Percentiles rank a stretch among this genome's conserved stretches.
These are phyloP conservation scores for Corylus avellana DNA, from an alignment of 306 rosid species.

Conservation along the genomic window DNA sequence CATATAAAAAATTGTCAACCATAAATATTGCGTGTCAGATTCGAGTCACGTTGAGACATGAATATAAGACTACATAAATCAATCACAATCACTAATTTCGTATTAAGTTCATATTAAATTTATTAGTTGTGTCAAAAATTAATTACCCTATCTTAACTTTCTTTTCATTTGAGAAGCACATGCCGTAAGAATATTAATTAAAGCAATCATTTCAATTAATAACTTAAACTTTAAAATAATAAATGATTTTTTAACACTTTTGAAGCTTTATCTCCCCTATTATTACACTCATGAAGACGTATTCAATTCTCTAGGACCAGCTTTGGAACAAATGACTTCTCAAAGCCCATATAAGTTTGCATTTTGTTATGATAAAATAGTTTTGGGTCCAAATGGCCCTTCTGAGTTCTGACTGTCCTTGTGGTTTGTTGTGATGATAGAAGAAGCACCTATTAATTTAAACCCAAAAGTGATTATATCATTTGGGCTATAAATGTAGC, in stretches of 20 bases:
- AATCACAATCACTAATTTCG: too few relatives aligned
- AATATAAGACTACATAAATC: too few relatives aligned
- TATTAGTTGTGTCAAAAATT: too few relatives aligned
- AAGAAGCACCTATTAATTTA: not conserved
- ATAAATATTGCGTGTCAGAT: too few relatives aligned
- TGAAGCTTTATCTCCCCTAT: not conserved
- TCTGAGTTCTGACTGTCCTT: not conserved
- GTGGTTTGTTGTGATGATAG: not conserved
- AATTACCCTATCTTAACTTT: too few relatives aligned
- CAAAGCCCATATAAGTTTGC: conserved; percentile 1
- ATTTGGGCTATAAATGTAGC: not conserved
- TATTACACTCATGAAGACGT: not conserved
- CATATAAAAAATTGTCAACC: too few relatives aligned
- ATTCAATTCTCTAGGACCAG: not conserved
- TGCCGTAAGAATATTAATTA: too few relatives aligned
- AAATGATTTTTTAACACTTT: too few relatives aligned
- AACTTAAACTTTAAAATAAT: too few relatives aligned
- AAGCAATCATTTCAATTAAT: too few relatives aligned
- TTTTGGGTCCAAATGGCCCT: not conserved
- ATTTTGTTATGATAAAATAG: not conserved
- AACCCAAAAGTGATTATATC: not conserved
- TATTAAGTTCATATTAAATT: too few relatives aligned
- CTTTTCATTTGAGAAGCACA: not conserved
- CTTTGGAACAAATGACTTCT: not conserved
- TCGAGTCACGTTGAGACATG: too few relatives aligned